phyloP scores from a whole-genome alignment of 345 rosid genomes.

The Trapa bicornis region DNA sequence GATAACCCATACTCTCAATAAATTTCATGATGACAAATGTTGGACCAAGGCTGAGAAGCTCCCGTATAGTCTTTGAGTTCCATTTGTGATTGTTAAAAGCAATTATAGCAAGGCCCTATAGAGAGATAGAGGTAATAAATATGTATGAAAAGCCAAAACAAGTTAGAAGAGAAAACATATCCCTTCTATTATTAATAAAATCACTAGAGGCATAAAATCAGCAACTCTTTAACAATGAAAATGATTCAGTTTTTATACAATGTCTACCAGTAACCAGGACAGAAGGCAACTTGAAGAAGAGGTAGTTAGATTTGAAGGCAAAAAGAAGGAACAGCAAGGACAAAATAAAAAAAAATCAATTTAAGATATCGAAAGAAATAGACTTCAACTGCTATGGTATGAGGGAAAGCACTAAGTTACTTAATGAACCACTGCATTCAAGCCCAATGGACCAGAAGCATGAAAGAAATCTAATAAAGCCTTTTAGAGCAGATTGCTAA shows the following conservation, averaged over 20 bases:
- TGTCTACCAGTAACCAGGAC: not conserved
- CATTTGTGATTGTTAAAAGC: slow-evolving; percentile 59
- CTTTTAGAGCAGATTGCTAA: slow-evolving; percentile 13
- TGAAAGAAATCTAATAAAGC: not conserved
- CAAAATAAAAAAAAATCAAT: not conserved
- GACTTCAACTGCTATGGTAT: not conserved
- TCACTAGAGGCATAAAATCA: not conserved
- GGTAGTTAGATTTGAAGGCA: not conserved
- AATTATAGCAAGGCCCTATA: slow-evolving; percentile 71
- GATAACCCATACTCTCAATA: slow-evolving; percentile 53
- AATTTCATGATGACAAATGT: slow-evolving; percentile 93
- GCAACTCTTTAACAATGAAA: not conserved
- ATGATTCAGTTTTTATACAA: not conserved
- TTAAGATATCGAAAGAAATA: not conserved
- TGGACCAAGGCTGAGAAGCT: slow-evolving; percentile 88
- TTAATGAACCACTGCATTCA: not conserved
- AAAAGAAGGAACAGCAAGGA: not conserved
- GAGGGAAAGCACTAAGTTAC: not conserved
- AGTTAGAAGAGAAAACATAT: not conserved
- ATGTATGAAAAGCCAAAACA: not conserved
- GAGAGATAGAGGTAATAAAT: not conserved
- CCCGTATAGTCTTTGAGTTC: slow-evolving; percentile 40
- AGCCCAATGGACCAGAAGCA: not conserved
- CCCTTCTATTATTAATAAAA: not conserved
- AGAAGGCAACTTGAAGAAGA: not conserved